Base-by-base conservation (phyloP, 169 alveolate species). In the Eimeria sp. region DNA sequence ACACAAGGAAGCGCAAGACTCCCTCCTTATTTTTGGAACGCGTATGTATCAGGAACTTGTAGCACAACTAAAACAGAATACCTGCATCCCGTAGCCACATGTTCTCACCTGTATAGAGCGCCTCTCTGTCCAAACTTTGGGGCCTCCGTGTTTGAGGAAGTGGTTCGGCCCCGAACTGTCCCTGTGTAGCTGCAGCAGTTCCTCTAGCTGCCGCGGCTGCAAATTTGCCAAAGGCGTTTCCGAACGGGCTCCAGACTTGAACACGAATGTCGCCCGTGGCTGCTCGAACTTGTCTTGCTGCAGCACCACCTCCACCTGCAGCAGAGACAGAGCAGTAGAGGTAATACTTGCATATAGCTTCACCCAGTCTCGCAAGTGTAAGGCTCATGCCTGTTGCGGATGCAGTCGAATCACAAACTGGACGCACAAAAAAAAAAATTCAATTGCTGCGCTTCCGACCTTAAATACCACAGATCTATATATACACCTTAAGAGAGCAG, bases 221-320 rank as follows among this genome's bases (percentile, higher is more conserved):
- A 98, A 90, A 91, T 98, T 99, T 96, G 97, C 98, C 91, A 98
- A 87, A 49, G 98, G 97, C 76, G 96, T 86, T 89, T 98, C 99
- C 57, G 97, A 97, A 13, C 87, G 96, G 13, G 88, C 92, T 6
- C 92, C 92, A 2, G 92, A 84, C 13, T n/a, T 70, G 20, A 84
- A 84, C 61, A 84, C 92, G 2, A 84, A 84, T 18, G 92, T 76
- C 3, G 86, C 87, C 43, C 57, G 95, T 4, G 89, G 95, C 89
- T 76, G 89, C 67, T 54, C 89, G 75, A 57, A 75, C 89, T 89
- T 89, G 87, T 76, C 95, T 6, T 76, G 89, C 75, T 89, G 89
- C 75, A 75, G n/a, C 95, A 75, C 47, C 84, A 89, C 95, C 75
- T 75, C 75, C 34, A 75, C 89, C 95, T 84, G 91, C 75, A 83